Evolutionary conservation across 2,329 filamentous ascomycete species (phyloP), one percentile per base, ranked within the genome.

Genomic region (Curvularia eragrostidis): DNA sequence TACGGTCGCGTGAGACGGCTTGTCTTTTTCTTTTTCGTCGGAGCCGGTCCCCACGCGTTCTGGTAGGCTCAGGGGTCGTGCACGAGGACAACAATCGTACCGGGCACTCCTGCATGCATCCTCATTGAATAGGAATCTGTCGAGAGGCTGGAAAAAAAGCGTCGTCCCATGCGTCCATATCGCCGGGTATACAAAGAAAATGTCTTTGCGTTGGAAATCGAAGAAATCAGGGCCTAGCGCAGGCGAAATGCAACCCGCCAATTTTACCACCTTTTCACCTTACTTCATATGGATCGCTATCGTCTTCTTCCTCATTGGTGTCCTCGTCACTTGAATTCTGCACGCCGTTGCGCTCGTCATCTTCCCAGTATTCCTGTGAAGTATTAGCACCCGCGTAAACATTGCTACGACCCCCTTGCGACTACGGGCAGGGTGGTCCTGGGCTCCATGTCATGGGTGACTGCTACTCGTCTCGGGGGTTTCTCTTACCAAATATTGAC

Each of bases 401-500:
- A 32, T 36, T 49, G 9, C 43, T 32, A 46, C 28, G 41, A 19
- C 42, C 53, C 44, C 41, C 26, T n/a, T 36, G 15, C 38, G 41
- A 42, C 52, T 41, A 49, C 48, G 21, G 51, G 59, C 13, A 60
- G n/a, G 15, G 57, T 38, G 13, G 56, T 46, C 19, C 50, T 56
- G 23, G 52, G 18, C 23, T 52, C 46, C 21, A 50, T 54, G 48
- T 39, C 15, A 43, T 48, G 42, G 57, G 44, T 15, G 48, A 8
- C 39, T 24, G 19, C n/a, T 39, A 5, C 48, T 38, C 5, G 55
- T 57, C 28, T 63, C 60, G n/a, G 62, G 61, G 19, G n/a, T n/a
- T n/a, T 54, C 54, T 36, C 54, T 59, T 48, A 61, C 58, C 42
- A 61, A 46, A 41, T 56, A 65, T 49, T 61, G 60, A 18, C 26